phyloP scores from a whole-genome alignment of 2,329 filamentous ascomycete species.

The Aschersonia sp. region DNA sequence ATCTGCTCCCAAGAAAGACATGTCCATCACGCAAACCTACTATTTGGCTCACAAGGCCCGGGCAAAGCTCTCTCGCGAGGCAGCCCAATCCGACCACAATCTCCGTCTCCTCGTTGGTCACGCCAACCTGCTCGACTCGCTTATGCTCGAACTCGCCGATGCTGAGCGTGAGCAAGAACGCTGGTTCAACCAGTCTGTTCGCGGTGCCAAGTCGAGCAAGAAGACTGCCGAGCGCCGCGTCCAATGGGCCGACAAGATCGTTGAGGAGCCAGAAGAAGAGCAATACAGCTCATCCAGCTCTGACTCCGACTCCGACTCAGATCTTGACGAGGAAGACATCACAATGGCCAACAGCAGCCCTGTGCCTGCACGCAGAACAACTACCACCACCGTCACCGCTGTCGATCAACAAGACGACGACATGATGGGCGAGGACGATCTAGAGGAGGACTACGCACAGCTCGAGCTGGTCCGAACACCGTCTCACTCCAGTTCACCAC shows the following conservation, averaged over 20 bases:
- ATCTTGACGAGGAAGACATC: constrained; percentile 44
- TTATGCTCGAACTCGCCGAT: constrained; percentile 86
- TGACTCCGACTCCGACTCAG: constrained; percentile 28
- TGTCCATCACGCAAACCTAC: constrained; percentile 98
- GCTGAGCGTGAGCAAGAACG: constrained; percentile 91
- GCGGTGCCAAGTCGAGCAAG: constrained; percentile 41
- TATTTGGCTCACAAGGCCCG: constrained; percentile 94
- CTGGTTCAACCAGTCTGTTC: constrained; percentile 95
- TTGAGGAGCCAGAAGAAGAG: constrained; percentile 60
- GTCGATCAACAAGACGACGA: constrained; percentile 24
- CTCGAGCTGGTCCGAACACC: constrained; percentile 55
- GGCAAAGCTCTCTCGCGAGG: constrained; percentile 88
- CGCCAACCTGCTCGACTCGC: constrained; percentile 89
- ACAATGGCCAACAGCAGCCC: constrained; percentile 32
- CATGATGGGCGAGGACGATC: constrained; percentile 30
- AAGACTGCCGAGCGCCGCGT: constrained; percentile 50
- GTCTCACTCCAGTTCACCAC: constrained; percentile 51
- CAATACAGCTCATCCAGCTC: constrained; percentile 41
- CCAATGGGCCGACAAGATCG: constrained; percentile 73
- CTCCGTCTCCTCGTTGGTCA: constrained; percentile 91
- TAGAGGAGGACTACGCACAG: constrained; percentile 51
- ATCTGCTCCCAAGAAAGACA: constrained; percentile 54
- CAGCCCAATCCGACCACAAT: constrained; percentile 82
- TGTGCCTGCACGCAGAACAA: constrained; percentile 29
- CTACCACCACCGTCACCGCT: constrained; percentile 9